Base-by-base conservation (phyloP, 139 green algal species). In the Closterium sp. region DNA sequence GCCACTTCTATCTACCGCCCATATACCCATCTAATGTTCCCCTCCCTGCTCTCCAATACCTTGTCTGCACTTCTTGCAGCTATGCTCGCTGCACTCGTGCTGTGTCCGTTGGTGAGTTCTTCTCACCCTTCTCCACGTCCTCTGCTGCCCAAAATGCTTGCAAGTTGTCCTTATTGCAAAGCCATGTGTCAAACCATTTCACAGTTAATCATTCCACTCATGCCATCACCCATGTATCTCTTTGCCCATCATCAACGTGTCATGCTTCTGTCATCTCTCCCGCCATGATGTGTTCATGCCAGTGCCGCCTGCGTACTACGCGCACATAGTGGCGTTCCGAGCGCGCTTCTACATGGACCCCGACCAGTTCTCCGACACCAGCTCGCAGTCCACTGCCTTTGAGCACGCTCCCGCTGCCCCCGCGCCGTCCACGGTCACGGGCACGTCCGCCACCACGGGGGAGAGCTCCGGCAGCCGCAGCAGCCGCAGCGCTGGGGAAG, bases 251-350 rank as follows among this genome's bases (percentile, higher is more conserved):
- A 86, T 86, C 2, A 86, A 30, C 24, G 27, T 9, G 73, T 86
- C 73, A 9, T 86, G 27, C 7, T 29, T 27, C 73, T 86, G 32
- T 4, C 32, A 6, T 45, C 4, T 45, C 0, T 45, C 2, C 38
- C 38, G 4, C 38, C 38, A 6, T 45, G 38, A 6, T 45, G 38
- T 45, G 3, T 9, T 9, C 38, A 45, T 45, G 38, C 6, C 84
- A 87, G 84, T 94, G 10, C 92, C 92, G 0, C 90, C 93, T 11
- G 93, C 79, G 29, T 95, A 95, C 70, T 95, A 95, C 70, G 93
- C 93, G 27, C 85, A 94, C 70, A 29, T 95, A 86, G 85, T 38
- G 27, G 93, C 93, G 13, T 93, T 94, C 38, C 50, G 93, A 32
- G 93, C 73, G 9, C 86, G 91, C 32, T 93, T 86, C 29, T 94